These are phyloP conservation scores for Ceratocystiopsis minuta DNA, from an alignment of 2,329 filamentous ascomycete genomes.

Conservation along the genomic window DNA sequence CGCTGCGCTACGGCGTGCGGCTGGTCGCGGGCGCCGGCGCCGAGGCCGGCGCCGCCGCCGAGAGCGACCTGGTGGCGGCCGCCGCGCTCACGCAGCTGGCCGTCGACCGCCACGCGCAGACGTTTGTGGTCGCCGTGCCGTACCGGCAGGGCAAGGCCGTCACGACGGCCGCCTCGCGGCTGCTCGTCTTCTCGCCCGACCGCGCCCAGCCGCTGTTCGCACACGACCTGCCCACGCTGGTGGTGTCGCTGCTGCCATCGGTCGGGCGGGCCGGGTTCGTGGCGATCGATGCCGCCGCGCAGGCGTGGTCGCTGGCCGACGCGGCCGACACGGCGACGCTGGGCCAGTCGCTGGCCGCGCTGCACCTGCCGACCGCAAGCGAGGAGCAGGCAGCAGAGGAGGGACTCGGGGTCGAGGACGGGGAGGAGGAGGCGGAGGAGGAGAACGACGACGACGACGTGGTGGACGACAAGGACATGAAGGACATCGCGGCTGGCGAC, in stretches of 20 bases:
- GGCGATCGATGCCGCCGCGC: constrained; percentile 56
- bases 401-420: constrained; percentile 15
- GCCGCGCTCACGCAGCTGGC: constrained; percentile 45
- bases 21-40: constrained; percentile 26
- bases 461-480: constrained; percentile 21
- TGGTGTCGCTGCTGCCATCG: constrained; percentile 49
- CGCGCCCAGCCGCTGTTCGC: constrained; percentile 40
- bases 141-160: constrained; percentile 6
- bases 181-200: constrained; percentile 47
- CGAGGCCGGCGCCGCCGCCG: constrained; percentile 6
- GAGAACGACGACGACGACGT: background rate
- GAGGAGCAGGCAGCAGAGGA: constrained; percentile 21
- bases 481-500: constrained; percentile 19
- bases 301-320: constrained; percentile 46
- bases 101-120: constrained; percentile 46
- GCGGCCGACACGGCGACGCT: constrained; percentile 36
- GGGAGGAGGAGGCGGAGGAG: constrained; percentile 14
- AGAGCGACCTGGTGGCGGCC: background rate
- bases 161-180: constrained; percentile 22
- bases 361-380: constrained; percentile 24
- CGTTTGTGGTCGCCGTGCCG: constrained; percentile 45
- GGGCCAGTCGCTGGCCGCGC: constrained; percentile 36
- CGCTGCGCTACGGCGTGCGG: constrained; percentile 47
- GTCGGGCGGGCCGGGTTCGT: constrained; percentile 53
- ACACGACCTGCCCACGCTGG: constrained; percentile 34